Conservation (phyloP, 2,329 filamentous ascomycete genomes). For the Leptographium galeiforme region DNA sequence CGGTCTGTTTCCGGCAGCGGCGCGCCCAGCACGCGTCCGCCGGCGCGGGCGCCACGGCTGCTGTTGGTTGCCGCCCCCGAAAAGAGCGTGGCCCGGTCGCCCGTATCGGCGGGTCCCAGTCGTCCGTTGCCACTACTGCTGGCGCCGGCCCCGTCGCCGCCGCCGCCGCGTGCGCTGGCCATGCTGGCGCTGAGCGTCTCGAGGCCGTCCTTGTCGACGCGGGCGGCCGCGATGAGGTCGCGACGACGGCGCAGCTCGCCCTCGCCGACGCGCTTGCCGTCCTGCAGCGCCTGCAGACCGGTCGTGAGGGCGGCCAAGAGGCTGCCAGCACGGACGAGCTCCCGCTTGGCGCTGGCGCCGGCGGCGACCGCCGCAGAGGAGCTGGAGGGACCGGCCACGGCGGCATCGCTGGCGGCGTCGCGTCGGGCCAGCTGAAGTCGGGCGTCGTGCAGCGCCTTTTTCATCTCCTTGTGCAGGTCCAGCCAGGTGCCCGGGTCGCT, state of each 20-base stretch:
- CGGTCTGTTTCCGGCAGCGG: slow-evolving; percentile 62
- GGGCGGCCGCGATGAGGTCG: slow-evolving; percentile 55
- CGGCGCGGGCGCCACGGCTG: slow-evolving; percentile 18
- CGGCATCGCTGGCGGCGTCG: slow-evolving; percentile 42
- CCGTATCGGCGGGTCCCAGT: slow-evolving; percentile 29
- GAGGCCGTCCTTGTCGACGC: slow-evolving; percentile 62
- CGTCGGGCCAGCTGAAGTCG: slow-evolving; percentile 51
- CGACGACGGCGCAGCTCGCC: slow-evolving; percentile 60
- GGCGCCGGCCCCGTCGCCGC: slow-evolving; percentile 21
- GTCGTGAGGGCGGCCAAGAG: slow-evolving; percentile 51
- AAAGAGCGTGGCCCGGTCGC: slow-evolving; percentile 38
- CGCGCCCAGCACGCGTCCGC: slow-evolving; percentile 57
- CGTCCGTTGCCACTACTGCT: slow-evolving; percentile 19
- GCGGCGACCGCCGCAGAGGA: slow-evolving; percentile 33
- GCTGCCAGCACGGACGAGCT: slow-evolving; percentile 53
- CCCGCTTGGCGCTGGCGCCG: slow-evolving; percentile 60
- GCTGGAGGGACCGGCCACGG: slow-evolving; percentile 3
- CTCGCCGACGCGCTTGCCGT: slow-evolving; percentile 47
- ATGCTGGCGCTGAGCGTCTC: slow-evolving; percentile 56
- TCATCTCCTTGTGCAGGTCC: slow-evolving; percentile 62
- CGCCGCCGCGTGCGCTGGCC: slow-evolving; percentile 29
- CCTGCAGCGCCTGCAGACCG: slow-evolving; percentile 45
- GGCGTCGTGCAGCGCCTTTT: slow-evolving; percentile 55
- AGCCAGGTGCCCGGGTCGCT: slow-evolving; percentile 59
- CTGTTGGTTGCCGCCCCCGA: slow-evolving; percentile 18